Conservation (phyloP, 805 yeast genomes). For the Kockiozyma suomiensis region DNA sequence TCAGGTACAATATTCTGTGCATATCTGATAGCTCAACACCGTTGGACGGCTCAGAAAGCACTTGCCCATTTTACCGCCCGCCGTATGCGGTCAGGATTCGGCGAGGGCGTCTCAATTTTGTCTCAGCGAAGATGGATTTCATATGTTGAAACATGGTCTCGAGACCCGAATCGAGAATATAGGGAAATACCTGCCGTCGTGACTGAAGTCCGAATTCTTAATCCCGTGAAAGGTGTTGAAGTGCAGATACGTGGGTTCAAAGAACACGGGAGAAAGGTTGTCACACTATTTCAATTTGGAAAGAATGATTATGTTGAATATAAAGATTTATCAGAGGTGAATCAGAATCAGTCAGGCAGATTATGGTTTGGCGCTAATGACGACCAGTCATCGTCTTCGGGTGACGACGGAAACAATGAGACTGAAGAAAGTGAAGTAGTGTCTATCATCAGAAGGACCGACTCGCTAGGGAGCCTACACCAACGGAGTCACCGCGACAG, state of each 20-base stretch:
- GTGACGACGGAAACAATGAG: not conserved
- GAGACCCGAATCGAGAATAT: constrained; percentile 31
- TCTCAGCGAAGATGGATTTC: constrained; percentile 69
- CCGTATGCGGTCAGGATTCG: constrained; percentile 60
- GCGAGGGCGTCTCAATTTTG: constrained; percentile 68
- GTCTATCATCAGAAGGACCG: not conserved
- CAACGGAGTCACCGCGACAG: not conserved
- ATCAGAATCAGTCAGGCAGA: not conserved
- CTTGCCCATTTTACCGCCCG: constrained; percentile 54
- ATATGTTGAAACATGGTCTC: constrained; percentile 54
- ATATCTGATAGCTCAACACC: constrained; percentile 58
- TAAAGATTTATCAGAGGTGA: not conserved
- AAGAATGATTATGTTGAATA: constrained; percentile 17
- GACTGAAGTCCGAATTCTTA: constrained; percentile 30
- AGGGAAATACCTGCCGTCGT: constrained; percentile 31
- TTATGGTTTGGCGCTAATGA: constrained; percentile 3
- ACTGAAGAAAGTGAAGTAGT: not conserved
- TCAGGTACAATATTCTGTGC: constrained; percentile 79
- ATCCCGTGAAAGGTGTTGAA: constrained; percentile 35
- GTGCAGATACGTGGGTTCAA: constrained; percentile 31
- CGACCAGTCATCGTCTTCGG: not conserved
- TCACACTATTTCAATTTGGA: constrained; percentile 21
- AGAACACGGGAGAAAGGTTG: constrained; percentile 30
- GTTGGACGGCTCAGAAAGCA: constrained; percentile 51
- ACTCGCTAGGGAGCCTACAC: constrained; percentile 7